Evolutionary conservation across 345 rosid genomes (phyloP), one percentile per base, ranked within the genome.

Genomic region (Erodium maritimum): DNA sequence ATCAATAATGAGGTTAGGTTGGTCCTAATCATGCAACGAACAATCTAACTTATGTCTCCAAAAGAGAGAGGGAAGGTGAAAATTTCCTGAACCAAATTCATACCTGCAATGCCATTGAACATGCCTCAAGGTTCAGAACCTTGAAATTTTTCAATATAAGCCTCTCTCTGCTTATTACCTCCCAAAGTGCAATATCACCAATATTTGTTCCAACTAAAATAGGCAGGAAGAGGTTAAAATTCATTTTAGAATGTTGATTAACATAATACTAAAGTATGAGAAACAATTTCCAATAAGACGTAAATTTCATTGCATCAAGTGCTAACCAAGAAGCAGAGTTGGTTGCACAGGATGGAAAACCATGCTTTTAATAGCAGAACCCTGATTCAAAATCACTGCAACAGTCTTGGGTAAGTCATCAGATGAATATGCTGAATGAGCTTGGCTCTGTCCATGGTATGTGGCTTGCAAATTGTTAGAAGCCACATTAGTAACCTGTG

Each of bases 281-380:
- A 20, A 52, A 1, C 17, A 8, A 50, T 23, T 42, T 23, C 21
- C 52, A 19, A 45, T 1, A 19, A 7, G 17, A 50, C 23, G 1
- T 1, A 9, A 17, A 23, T 52, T 25, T 37, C 52, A 18, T 46
- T 46, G 60, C 56, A 63, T 23, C 59, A 42, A 52, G 60, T 37
- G 61, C 88, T 76, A 58, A 93, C 97, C 91, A 18, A 90, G 83
- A 63, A 90, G 91, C 53, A 86, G 65, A 67, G 74, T 84, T 70
- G 84, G 95, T 71, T 84, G 88, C 61, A 73, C 54, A 0, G 95
- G 95, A 71, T 90, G 95, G 67, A 90, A 90, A 76, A 84, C 97
- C 90, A 90, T 90, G 77, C 95, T 90, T 80, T 68, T 84, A 58
- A 79, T 87, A 60, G 82, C 71, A 61, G 91, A 82, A 21, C 88